Evolutionary conservation across 352 stramenopile genomes (phyloP), one percentile per base, ranked within the genome.

Genomic region (Pythium aquatile): DNA sequence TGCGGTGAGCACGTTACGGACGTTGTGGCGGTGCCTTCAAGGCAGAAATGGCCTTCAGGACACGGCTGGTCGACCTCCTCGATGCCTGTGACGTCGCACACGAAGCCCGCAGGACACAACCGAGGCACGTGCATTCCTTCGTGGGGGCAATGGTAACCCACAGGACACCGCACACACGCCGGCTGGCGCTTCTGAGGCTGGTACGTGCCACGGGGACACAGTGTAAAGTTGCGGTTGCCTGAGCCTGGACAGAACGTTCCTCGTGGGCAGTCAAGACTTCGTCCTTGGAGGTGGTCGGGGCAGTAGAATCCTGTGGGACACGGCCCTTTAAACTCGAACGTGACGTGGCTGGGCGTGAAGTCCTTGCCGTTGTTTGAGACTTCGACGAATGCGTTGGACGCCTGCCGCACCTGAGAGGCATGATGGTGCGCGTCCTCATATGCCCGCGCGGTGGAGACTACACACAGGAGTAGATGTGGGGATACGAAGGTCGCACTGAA

Each of bases 331-430:
- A 90, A 85, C 54, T 97, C 74, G 73, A 98, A 81, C 60, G 68
- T 71, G 6, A 78, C 33, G 58, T 88, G 76, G 44, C 89, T 91
- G 11, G 68, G 87, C 16, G 93, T 97, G 63, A 96, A 98, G 68
- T 98, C 96, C n/a, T 86, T 70, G 28, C 87, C 94, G 75, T 99
- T 99, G 75, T 98, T 98, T 11, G 95, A 97, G 17, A 98, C 73
- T 63, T 97, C 83, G 35, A 99, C 81, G 20, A 95, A 83, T 5
- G 88, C 70, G 49, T 75, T 73, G 4, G 66, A 64, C 0, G 62
- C 69, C 9, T 24, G 54, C 2, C 37, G 51, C 8, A 49, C 42
- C 17, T 55, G 10, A 30, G 62, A 69, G 1, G 72, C 73, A 39
- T 79, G 58, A 10, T 44, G 44, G 11, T 58, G 44, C 13, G 61